Conservation (phyloP, 495 filamentous ascomycete genomes). For the Extremus antarcticus region DNA sequence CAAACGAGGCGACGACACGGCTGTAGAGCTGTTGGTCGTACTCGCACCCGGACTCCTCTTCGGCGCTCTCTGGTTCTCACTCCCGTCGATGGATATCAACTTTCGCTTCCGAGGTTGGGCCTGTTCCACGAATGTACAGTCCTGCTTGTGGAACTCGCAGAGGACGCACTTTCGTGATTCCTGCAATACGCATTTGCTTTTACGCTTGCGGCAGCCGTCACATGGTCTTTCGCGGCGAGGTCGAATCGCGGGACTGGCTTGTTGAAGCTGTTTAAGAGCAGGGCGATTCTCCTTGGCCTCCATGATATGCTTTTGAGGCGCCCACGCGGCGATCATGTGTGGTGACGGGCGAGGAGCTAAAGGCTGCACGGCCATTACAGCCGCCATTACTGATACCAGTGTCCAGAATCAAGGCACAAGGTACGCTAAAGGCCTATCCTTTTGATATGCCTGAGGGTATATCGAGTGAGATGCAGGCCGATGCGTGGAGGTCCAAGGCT, state of each 20-base stretch:
- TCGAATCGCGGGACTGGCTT: conserved; percentile 5
- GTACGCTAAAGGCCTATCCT: not conserved
- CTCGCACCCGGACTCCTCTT: conserved; percentile 3
- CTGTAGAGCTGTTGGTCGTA: not conserved
- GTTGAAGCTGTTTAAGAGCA: conserved; percentile 20
- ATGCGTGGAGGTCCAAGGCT: not conserved
- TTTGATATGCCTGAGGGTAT: not conserved
- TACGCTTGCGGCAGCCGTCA: conserved; percentile 74
- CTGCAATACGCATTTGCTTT: conserved; percentile 84
- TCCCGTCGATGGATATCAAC: conserved; percentile 21
- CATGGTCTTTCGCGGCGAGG: conserved; percentile 29
- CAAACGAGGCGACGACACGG: not conserved
- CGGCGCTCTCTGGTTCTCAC: not conserved
- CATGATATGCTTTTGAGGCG: conserved; percentile 16
- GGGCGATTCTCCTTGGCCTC: conserved; percentile 26
- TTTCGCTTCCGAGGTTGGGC: conserved; percentile 43
- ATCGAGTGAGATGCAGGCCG: not conserved
- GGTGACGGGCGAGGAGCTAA: conserved; percentile 28
- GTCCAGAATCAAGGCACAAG: not conserved
- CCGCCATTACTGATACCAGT: conserved; percentile 19
- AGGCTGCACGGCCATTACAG: conserved; percentile 28
- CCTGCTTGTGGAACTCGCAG: conserved; percentile 40
- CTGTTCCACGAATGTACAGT: conserved; percentile 38
- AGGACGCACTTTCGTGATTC: conserved; percentile 63
- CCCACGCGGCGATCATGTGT: conserved; percentile 25